Conservation (phyloP, 164 flowering plant species). For the Cinnamomum chago region DNA sequence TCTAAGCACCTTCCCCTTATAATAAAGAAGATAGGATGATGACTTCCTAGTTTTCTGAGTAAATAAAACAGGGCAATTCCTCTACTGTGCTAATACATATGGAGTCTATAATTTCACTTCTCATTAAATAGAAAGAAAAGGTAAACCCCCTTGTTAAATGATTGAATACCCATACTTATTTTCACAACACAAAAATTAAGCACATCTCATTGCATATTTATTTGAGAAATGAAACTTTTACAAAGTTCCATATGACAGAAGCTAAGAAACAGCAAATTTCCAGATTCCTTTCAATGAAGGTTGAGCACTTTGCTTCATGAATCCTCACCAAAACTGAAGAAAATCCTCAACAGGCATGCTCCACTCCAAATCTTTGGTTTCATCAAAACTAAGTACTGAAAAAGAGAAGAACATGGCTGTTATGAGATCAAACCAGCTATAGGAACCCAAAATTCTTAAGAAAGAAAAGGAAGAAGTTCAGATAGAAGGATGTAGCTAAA, state of each 20-base stretch:
- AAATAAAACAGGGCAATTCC: too few species aligned
- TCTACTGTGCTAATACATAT: too few species aligned
- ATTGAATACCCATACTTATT: neutral
- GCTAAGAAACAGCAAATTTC: conserved; percentile 9
- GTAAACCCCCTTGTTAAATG: neutral
- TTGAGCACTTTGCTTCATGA: conserved; percentile 66
- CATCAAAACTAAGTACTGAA: neutral
- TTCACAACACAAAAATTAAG: too few species aligned
- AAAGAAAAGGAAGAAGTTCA: neutral
- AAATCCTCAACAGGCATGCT: neutral
- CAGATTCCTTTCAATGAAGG: conserved; percentile 54
- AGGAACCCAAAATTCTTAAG: too few species aligned
- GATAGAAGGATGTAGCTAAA: neutral
- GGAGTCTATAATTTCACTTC: too few species aligned
- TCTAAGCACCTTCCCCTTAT: too few species aligned
- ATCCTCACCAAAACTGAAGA: neutral
- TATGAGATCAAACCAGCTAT: neutral
- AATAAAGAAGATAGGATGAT: too few species aligned
- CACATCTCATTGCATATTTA: too few species aligned
- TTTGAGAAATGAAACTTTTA: too few species aligned
- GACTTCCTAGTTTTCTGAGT: too few species aligned
- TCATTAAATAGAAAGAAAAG: too few species aligned
- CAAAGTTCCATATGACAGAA: too few species aligned
- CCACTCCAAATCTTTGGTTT: neutral
- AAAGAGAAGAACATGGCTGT: neutral